These are phyloP conservation scores for Albizia julibrissin DNA, from an alignment of 306 rosid species.

Conservation along the genomic window DNA sequence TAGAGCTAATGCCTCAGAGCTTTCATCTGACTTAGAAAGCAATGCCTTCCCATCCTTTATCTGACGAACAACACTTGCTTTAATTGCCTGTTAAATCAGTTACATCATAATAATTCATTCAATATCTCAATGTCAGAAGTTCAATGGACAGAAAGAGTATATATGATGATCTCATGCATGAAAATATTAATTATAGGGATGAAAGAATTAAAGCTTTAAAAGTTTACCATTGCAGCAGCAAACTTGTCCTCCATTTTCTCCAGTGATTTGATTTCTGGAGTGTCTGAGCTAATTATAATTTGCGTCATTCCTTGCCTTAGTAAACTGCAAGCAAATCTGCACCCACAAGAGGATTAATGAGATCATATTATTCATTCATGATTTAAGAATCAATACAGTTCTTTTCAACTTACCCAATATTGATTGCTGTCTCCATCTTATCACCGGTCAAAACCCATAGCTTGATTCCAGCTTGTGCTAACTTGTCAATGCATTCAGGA, in stretches of 20 bases:
- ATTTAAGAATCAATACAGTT: neutral
- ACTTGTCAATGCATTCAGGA: conserved; percentile 81
- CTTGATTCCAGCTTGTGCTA: conserved; percentile 82
- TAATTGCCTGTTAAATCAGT: conserved; percentile 53
- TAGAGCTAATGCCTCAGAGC: conserved; percentile 70
- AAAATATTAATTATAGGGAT: neutral
- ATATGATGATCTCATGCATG: neutral
- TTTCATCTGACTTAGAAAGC: conserved; percentile 46
- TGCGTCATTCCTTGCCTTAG: conserved; percentile 77
- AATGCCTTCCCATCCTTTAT: conserved; percentile 60
- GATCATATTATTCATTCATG: neutral
- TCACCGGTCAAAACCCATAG: conserved; percentile 85
- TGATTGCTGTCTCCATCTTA: conserved; percentile 82
- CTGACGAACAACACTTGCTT: conserved; percentile 65
- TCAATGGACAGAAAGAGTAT: neutral
- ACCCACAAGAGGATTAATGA: neutral
- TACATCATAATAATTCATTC: conserved; percentile 21
- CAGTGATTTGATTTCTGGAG: conserved; percentile 57
- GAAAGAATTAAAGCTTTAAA: neutral
- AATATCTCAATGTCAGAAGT: neutral
- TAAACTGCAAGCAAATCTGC: conserved; percentile 77
- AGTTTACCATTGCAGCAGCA: conserved; percentile 44
- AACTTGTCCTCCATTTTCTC: conserved; percentile 54
- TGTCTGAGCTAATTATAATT: conserved; percentile 66
- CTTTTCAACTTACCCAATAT: conserved; percentile 54